These are phyloP conservation scores for Jatropha curcas DNA, from an alignment of 345 rosid species.

Conservation along the genomic window DNA sequence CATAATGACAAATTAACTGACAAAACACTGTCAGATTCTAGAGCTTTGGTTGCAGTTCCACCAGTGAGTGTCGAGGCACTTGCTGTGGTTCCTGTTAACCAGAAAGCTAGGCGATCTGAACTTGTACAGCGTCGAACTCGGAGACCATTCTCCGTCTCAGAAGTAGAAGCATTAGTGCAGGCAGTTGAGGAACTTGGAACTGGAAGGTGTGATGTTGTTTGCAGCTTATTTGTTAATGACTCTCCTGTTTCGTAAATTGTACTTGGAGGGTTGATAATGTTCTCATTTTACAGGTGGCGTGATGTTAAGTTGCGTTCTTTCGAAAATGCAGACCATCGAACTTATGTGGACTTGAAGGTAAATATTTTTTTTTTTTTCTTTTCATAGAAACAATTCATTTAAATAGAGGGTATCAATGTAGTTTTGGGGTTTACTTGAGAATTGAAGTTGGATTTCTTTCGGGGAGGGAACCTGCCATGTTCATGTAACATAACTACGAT, in stretches of 20 bases:
- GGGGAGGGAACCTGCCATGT: background rate
- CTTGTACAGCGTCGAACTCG: slow-evolving; percentile 86
- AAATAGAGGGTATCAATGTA: background rate
- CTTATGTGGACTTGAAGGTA: slow-evolving; percentile 39
- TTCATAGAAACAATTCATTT: background rate
- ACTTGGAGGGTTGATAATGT: background rate
- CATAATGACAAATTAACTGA: slow-evolving; percentile 49
- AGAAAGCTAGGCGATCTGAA: slow-evolving; percentile 67
- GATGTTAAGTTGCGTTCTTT: slow-evolving; percentile 33
- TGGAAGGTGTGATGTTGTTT: slow-evolving; percentile 64
- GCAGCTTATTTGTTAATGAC: background rate
- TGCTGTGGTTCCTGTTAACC: slow-evolving; percentile 66
- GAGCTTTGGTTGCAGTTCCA: slow-evolving; percentile 70
- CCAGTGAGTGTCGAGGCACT: slow-evolving; percentile 51
- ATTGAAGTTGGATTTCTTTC: background rate
- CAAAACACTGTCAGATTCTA: slow-evolving; percentile 51
- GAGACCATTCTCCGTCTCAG: slow-evolving; percentile 94
- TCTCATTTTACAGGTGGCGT: slow-evolving; percentile 38
- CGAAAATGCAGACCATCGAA: slow-evolving; percentile 28
- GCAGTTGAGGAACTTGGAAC: slow-evolving; percentile 95
- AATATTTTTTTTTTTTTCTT: background rate
- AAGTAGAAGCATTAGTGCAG: slow-evolving; percentile 89
- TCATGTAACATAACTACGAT: background rate
- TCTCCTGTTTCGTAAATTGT: background rate
- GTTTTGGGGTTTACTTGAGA: background rate